Evolutionary conservation across 352 stramenopile genomes (phyloP).

Genomic region (Blastocystis sp.): DNA sequence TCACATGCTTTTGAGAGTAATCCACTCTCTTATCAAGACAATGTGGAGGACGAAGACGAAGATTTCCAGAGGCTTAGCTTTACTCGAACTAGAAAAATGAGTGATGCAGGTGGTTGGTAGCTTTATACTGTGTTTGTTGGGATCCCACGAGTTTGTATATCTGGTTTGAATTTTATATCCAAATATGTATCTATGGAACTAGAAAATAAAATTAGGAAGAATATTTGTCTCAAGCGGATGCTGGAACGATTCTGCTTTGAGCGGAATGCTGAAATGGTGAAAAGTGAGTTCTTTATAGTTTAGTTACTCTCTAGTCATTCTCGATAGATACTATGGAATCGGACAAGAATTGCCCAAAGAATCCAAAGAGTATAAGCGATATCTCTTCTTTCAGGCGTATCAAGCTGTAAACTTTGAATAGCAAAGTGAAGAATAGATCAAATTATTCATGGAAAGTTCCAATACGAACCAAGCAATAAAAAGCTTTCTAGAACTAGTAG

Average conservation of each 20-base stretch:
- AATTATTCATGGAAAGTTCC: background rate
- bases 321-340: background rate
- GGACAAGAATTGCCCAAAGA: background rate
- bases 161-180: background rate
- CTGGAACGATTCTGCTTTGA: background rate
- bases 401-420: background rate
- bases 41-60: slow-evolving; percentile 8
- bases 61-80: slow-evolving; percentile 59
- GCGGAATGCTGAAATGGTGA: background rate
- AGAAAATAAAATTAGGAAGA: background rate
- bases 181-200: background rate
- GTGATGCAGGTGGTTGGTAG: slow-evolving; percentile 45
- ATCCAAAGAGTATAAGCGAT: background rate
- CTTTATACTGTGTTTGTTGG: slow-evolving; percentile 21
- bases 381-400: slow-evolving; percentile 23
- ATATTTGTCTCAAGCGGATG: slow-evolving; percentile 33
- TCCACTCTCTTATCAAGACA: slow-evolving; percentile 15
- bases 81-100: slow-evolving; percentile 39
- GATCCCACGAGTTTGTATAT: background rate
- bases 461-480: background rate
- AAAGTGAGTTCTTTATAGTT: background rate
- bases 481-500: slow-evolving; percentile 18
- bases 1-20: slow-evolving; percentile 54
- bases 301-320: background rate
- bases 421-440: background rate